These are phyloP conservation scores for Penstemon eatonii DNA, from an alignment of 257 asterid genomes.

Conservation along the genomic window DNA sequence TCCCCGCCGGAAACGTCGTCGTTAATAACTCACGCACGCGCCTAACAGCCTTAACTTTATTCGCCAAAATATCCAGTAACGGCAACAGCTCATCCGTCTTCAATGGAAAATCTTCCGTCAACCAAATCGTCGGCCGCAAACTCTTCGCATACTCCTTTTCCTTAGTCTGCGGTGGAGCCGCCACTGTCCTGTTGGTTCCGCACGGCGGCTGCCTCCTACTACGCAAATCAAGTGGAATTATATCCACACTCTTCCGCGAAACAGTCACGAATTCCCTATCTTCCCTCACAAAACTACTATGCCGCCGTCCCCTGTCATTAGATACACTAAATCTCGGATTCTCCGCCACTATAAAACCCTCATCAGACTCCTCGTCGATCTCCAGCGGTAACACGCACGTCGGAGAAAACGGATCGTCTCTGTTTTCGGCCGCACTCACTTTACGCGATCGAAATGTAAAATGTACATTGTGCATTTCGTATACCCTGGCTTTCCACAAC, in stretches of 20 bases:
- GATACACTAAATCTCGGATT: conserved; percentile 86
- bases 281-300: conserved; percentile 84
- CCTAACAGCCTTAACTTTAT: conserved; percentile 84
- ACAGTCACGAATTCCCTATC: conserved; percentile 78
- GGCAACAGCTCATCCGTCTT: conserved; percentile 93
- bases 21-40: conserved; percentile 95
- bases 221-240: conserved; percentile 52
- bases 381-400: conserved; percentile 76
- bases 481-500: conserved; percentile 86
- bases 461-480: conserved; percentile 79
- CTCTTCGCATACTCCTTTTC: conserved; percentile 83
- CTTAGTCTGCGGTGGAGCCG: conserved; percentile 72
- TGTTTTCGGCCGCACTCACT: conserved; percentile 47
- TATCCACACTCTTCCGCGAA: conserved; percentile 86
- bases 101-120: conserved; percentile 87
- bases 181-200: conserved; percentile 40
- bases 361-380: conserved; percentile 82
- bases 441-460: conserved; percentile 85
- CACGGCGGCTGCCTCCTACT: conserved; percentile 45
- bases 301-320: conserved; percentile 52
- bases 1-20: conserved; percentile 84
- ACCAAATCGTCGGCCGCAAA: conserved; percentile 76
- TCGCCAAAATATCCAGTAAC: conserved; percentile 80
- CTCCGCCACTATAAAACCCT: conserved; percentile 84
- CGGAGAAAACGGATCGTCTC: conserved; percentile 65